Evolutionary conservation across 2,329 filamentous ascomycete genomes (phyloP).

Genomic region (Colletotrichum truncatum): DNA sequence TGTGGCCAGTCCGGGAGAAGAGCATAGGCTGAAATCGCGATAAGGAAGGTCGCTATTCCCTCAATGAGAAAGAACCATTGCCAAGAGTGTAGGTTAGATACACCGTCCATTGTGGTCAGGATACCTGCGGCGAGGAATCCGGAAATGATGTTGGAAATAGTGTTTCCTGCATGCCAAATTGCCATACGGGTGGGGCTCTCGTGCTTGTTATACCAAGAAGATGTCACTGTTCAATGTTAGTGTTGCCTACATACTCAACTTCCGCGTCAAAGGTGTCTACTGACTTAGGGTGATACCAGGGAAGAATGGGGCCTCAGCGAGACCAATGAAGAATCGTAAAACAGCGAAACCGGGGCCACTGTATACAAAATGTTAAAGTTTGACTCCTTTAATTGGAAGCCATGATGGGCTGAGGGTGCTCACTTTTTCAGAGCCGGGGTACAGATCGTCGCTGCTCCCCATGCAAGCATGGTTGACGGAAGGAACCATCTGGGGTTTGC

Average conservation of each 20-base stretch:
- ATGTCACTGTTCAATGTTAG: conserved; percentile 45
- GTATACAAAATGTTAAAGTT: not conserved
- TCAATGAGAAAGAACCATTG: conserved; percentile 58
- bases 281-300: conserved; percentile 54
- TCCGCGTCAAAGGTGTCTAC: not conserved
- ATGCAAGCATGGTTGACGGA: conserved; percentile 49
- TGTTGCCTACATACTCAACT: not conserved
- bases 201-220: conserved; percentile 54
- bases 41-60: conserved; percentile 44
- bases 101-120: conserved; percentile 51
- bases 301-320: conserved; percentile 49
- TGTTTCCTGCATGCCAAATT: conserved; percentile 54
- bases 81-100: conserved; percentile 48
- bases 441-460: conserved; percentile 49
- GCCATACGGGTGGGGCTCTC: conserved; percentile 52
- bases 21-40: conserved; percentile 43
- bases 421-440: conserved; percentile 49
- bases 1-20: conserved; percentile 49
- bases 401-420: not conserved
- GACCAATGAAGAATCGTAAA: conserved; percentile 38
- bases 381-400: not conserved
- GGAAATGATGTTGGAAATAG: conserved; percentile 54
- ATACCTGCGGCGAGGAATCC: conserved; percentile 55
- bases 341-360: conserved; percentile 36
- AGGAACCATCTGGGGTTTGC: conserved; percentile 45